Percentiles rank a stretch among this genome's conserved stretches.
Evolutionary conservation across 345 rosid genomes (phyloP).

Genomic region (Salix brachista): DNA sequence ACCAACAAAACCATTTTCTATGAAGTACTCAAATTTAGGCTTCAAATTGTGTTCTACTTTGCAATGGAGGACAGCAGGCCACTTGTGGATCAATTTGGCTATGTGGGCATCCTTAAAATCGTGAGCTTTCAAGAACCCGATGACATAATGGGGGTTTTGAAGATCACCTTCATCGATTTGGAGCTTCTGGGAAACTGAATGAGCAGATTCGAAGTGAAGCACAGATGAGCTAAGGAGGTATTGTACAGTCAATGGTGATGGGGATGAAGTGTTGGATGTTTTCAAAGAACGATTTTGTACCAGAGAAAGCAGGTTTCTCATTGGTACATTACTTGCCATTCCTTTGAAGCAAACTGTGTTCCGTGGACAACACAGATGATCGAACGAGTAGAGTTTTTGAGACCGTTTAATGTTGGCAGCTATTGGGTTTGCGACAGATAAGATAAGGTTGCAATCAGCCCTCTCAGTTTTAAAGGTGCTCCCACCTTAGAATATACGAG

Average conservation of each 20-base stretch:
- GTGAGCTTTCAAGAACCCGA: constrained; percentile 10
- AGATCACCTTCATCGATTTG: no score
- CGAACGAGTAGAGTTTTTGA: no score
- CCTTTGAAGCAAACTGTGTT: not conserved
- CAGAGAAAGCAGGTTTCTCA: not conserved
- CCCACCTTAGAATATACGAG: no score
- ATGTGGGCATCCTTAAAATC: constrained; percentile 17
- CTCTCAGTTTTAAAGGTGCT: no score
- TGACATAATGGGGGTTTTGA: not conserved
- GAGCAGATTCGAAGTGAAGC: no score
- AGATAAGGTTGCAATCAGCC: no score
- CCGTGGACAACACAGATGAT: no score
- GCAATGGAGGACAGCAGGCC: constrained; percentile 5
- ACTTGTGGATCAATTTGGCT: constrained; percentile 14
- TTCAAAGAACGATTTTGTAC: not conserved
- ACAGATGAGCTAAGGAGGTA: not conserved
- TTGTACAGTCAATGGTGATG: not conserved
- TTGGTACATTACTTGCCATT: not conserved
- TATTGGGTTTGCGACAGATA: no score
- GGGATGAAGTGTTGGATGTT: not conserved
- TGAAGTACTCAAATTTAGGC: constrained; percentile 23
- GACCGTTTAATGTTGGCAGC: no score
- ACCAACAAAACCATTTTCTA: constrained; percentile 17
- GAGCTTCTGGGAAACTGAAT: no score
- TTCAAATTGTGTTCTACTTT: constrained; percentile 8